A percentile compares a stretch with the other conserved stretches of the same genome.
These are phyloP conservation scores for Plantago major DNA, from an alignment of 257 asterid species.

Conservation along the genomic window DNA sequence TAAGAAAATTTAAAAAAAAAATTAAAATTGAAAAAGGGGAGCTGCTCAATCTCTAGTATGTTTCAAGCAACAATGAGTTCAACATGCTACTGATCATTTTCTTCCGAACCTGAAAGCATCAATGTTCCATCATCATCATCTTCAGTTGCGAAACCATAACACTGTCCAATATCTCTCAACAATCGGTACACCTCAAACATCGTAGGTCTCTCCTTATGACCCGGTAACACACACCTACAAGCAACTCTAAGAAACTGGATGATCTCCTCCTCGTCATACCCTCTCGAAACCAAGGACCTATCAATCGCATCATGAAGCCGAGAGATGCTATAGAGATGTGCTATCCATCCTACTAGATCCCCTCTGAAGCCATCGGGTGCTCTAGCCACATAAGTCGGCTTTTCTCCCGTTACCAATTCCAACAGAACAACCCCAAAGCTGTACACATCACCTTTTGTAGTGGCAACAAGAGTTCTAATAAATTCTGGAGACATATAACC, in stretches of 20 bases:
- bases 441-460: slow-evolving; percentile 18
- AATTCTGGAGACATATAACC: background rate
- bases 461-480: background rate
- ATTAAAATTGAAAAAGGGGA: no score
- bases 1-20: no score
- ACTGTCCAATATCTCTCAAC: slow-evolving; percentile 60
- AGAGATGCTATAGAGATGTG: background rate
- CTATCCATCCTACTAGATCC: slow-evolving; percentile 8
- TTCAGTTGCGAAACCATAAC: slow-evolving; percentile 44
- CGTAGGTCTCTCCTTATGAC: slow-evolving; percentile 20
- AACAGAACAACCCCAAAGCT: slow-evolving; percentile 27
- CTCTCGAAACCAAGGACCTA: slow-evolving; percentile 3
- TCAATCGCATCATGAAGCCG: background rate
- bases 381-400: slow-evolving; percentile 7
- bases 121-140: slow-evolving; percentile 47
- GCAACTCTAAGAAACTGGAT: slow-evolving; percentile 14
- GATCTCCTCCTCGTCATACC: slow-evolving; percentile 14
- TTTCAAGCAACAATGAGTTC: no score
- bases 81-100: background rate
- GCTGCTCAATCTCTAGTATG: no score
- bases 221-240: no score
- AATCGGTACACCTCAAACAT: slow-evolving; percentile 71
- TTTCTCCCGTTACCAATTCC: slow-evolving; percentile 24
- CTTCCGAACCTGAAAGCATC: no score
- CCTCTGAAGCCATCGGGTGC: slow-evolving; percentile 1